These are phyloP conservation scores for Yarrowia hollandica DNA, from an alignment of 805 yeast genomes.

Conservation along the genomic window DNA sequence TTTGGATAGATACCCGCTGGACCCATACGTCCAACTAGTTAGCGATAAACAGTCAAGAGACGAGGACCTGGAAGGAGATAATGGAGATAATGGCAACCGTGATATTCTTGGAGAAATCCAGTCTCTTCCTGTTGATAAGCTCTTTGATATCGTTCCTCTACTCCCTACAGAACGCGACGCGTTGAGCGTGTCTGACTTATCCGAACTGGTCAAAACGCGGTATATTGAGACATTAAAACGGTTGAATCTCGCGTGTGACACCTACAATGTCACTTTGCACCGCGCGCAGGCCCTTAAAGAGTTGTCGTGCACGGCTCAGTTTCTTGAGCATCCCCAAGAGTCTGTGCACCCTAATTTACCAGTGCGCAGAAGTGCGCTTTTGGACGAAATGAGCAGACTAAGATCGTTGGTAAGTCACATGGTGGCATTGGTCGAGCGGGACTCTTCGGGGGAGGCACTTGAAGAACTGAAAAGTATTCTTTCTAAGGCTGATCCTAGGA, in stretches of 20 bases:
- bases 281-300: slow-evolving; percentile 19
- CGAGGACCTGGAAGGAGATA: neutral
- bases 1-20: neutral
- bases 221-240: neutral
- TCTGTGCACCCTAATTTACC: slow-evolving; percentile 1
- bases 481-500: neutral
- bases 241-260: neutral
- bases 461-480: neutral
- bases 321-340: slow-evolving; percentile 8
- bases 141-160: slow-evolving; percentile 3
- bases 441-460: neutral
- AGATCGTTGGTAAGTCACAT: neutral
- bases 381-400: slow-evolving; percentile 17
- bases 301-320: neutral
- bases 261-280: neutral
- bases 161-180: slow-evolving; percentile 22
- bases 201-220: neutral
- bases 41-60: neutral
- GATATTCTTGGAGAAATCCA: slow-evolving; percentile 6
- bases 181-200: neutral
- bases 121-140: neutral
- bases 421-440: neutral
- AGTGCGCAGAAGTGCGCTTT: neutral
- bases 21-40: slow-evolving; percentile 5
- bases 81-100: neutral